Conservation (phyloP, 257 asterid genomes). For the Nicotiana noctiflora region DNA sequence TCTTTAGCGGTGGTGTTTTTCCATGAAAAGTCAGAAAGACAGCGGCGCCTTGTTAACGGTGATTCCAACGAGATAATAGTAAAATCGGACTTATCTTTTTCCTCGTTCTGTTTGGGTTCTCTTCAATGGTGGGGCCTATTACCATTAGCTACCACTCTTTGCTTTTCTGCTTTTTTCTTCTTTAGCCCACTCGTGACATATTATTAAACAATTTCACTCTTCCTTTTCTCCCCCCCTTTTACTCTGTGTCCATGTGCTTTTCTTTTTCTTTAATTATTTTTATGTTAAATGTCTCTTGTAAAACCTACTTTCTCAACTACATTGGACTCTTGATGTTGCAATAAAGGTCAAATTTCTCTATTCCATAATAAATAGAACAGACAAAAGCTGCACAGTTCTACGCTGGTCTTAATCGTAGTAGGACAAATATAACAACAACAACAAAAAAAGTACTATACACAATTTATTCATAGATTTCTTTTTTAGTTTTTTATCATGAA, state of each 20-base stretch:
- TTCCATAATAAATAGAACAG: background rate
- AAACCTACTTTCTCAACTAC: background rate
- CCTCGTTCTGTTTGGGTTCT: constrained; percentile 28
- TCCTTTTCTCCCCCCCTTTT: background rate
- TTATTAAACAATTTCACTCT: constrained; percentile 13
- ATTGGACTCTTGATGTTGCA: background rate
- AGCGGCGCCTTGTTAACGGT: constrained; percentile 25
- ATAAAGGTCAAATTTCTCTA: background rate
- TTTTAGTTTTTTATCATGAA: no score
- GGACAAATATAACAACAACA: background rate
- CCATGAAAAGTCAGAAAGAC: background rate
- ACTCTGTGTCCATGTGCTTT: background rate
- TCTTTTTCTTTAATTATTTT: background rate
- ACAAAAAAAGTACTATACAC: background rate
- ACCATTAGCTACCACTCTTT: constrained; percentile 4
- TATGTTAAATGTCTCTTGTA: background rate
- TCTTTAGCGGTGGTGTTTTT: background rate
- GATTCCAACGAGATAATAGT: background rate
- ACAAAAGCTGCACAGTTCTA: background rate
- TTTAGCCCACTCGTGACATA: constrained; percentile 54
- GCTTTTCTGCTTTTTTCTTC: constrained; percentile 27
- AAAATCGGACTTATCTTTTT: constrained; percentile 13
- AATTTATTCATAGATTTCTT: no score
- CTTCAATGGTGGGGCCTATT: background rate
- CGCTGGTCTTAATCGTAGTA: background rate